These are phyloP conservation scores for Penicillium riverlandense DNA, from an alignment of 495 filamentous ascomycete species.

Conservation along the genomic window DNA sequence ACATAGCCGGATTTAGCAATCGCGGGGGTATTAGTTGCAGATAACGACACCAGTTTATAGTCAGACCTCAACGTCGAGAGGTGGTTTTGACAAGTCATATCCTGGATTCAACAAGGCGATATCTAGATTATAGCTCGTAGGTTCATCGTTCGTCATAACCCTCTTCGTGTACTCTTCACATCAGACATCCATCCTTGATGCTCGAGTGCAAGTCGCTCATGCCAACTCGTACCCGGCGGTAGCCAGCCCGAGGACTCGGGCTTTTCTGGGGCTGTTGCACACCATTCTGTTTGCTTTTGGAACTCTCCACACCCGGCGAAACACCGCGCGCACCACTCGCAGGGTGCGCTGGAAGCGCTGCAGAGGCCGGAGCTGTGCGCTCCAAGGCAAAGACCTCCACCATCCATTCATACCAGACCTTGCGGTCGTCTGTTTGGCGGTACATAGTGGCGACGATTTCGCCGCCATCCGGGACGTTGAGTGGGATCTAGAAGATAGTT, in stretches of 20 bases:
- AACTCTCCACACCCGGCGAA: constrained; percentile 23
- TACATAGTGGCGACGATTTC: constrained; percentile 90
- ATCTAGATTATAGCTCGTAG: too few relatives aligned
- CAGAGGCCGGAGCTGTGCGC: constrained; percentile 9
- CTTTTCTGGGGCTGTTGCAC: neutral
- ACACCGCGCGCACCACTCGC: constrained; percentile 27
- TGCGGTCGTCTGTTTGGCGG: constrained; percentile 87
- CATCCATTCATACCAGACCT: constrained; percentile 99
- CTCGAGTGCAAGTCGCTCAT: constrained; percentile 83
- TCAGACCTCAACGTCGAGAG: too few relatives aligned
- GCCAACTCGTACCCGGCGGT: constrained; percentile 64
- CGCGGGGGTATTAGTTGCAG: too few relatives aligned
- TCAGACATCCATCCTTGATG: constrained; percentile 83
- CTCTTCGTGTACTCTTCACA: constrained; percentile 42
- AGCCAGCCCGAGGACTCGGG: constrained; percentile 38
- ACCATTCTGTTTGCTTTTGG: constrained; percentile 14
- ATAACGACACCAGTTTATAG: too few relatives aligned
- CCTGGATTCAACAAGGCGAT: too few relatives aligned
- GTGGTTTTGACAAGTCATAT: too few relatives aligned
- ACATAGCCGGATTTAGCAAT: too few relatives aligned
- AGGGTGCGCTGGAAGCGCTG: constrained; percentile 16
- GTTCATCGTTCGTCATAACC: too few relatives aligned
- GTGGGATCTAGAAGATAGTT: constrained; percentile 54
- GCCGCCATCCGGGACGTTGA: constrained; percentile 78
- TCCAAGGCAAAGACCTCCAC: constrained; percentile 70